phyloP scores from a whole-genome alignment of 305 asterid species.

The Euphrasia arctica region DNA sequence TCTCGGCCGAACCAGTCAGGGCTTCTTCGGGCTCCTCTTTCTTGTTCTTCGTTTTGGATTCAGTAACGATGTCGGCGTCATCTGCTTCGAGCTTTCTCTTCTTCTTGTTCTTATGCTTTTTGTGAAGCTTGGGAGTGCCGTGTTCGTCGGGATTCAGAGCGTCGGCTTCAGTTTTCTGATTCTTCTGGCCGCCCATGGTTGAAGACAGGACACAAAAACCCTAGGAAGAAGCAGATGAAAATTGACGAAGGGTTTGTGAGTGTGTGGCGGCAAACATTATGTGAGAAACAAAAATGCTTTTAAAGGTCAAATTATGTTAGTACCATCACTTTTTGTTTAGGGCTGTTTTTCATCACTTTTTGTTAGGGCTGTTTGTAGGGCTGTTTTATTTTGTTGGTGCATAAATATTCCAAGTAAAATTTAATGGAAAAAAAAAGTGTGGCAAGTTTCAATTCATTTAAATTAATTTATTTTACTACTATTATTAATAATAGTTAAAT shows the following conservation, averaged over 20 bases:
- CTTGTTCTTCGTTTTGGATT: conserved; percentile 37
- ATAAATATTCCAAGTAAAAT: too few relatives aligned
- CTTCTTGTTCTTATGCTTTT: conserved; percentile 50
- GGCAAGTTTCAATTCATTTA: too few relatives aligned
- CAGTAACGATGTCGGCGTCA: conserved; percentile 35
- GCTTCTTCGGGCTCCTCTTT: conserved; percentile 27
- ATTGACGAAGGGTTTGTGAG: conserved; percentile 37
- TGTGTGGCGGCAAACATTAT: conserved; percentile 32
- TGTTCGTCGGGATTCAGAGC: conserved; percentile 28
- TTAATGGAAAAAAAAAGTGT: too few relatives aligned
- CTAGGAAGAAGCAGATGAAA: conserved; percentile 27
- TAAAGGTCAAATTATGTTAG: neutral
- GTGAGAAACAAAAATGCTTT: neutral
- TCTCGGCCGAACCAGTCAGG: conserved; percentile 27
- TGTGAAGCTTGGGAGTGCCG: conserved; percentile 40
- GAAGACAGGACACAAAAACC: conserved; percentile 35
- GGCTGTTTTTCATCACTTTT: too few relatives aligned
- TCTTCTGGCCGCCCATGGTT: conserved; percentile 42
- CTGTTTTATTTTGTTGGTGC: too few relatives aligned
- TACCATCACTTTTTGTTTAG: too few relatives aligned
- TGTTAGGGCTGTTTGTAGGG: too few relatives aligned
- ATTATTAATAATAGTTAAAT: too few relatives aligned
- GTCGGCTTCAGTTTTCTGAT: conserved; percentile 29
- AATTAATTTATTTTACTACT: too few relatives aligned
- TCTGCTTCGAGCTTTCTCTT: conserved; percentile 56